Evolutionary conservation across 106 monocot species (phyloP), one percentile per base, ranked within the genome.

Genomic region (Dioscorea zingiberensis): DNA sequence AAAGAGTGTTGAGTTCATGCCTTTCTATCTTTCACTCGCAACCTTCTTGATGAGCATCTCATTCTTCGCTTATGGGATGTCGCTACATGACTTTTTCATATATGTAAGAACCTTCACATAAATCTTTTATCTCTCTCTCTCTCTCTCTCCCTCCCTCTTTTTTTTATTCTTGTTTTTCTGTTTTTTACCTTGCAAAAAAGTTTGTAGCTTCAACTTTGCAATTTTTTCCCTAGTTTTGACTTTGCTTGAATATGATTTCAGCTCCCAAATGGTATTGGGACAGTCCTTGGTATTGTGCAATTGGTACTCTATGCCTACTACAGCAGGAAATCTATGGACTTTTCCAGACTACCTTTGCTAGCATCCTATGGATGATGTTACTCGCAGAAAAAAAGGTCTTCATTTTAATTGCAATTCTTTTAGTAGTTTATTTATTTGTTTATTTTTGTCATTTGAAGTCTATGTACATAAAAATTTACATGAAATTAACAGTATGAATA

Each of bases 1-100:
- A 6, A 76, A 32, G 65, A 89, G 89, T 46, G 85, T 89, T 47
- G 89, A 89, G 60, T 89, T 85, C 89, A 89, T 89, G 89, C 89
- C 89, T 16, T 85, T 89, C 72, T 85, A 85, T 65, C 68, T 89
- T 13, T 89, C 89, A 13, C 65, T 89, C 18, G 74, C 85, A 4
- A 89, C 85, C 13, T 89, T 89, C 74, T 71, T 89, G 51, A 89
- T 89, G 89, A 89, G 89, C 55, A 48, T 79, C 24, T 85, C 89
- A 8, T 89, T 89, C 82, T 89, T 89, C 66, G 85, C 82, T 4
- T 89, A 89, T 59, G 89, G 89, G 30, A 62, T 82, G 79, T 63
- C 85, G n/a, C 18, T 79, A 60, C 71, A 82, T 29, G 89, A 89
- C 71, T 82, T 82, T 71, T 89, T 85, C 79, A 79, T 89, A 59